Base-by-base conservation (phyloP, 495 filamentous ascomycete genomes). In the Penicillium dipodomyicola region DNA sequence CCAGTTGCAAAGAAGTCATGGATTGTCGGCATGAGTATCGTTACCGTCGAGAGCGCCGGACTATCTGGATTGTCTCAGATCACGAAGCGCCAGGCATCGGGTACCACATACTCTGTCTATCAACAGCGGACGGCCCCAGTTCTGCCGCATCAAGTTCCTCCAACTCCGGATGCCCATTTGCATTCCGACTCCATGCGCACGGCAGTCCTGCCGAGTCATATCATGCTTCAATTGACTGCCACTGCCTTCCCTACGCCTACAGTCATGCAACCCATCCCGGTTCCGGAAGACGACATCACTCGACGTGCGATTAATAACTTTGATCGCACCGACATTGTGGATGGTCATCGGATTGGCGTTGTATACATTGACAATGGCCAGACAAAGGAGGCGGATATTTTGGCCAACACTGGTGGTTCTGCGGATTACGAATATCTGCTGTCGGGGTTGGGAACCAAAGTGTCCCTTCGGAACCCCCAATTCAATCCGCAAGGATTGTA, bases 401-500 rank as follows among this genome's bases (percentile, higher is more conserved):
- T 99, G 1, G 80, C 86, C 30, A 97, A 99, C 65, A 84, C 85
- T 10, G 81, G 80, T 22, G 95, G 94, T 20, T 91, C 88, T 48
- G 77, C 85, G 17, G 91, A 96, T 64, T 99, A 96, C 67, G 86
- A 87, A 15, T 81, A 87, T 49, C 95, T 97, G 68, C 67, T 97
- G 9, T 81, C 82, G 6, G 85, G 86, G 2, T 77, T 99, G 15
- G 95, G 95, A 14, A 88, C 86, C 10, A 78, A 95, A 58, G 88
- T 90, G 6, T 83, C 77, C 27, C 81, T 99, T 17, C 85, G 88
- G 54, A 87, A 84, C 27, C 89, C 92, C 19, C 85, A 83, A 25
- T 93, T 96, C 78, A 97, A 97, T 64, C 91, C 92, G 1, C 92
- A 96, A 65, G 95, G 95, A 22, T 73, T 99, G n/a, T 91, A 97